Conservation (phyloP, 139 green algal species). For the Picochlorum sp. region DNA sequence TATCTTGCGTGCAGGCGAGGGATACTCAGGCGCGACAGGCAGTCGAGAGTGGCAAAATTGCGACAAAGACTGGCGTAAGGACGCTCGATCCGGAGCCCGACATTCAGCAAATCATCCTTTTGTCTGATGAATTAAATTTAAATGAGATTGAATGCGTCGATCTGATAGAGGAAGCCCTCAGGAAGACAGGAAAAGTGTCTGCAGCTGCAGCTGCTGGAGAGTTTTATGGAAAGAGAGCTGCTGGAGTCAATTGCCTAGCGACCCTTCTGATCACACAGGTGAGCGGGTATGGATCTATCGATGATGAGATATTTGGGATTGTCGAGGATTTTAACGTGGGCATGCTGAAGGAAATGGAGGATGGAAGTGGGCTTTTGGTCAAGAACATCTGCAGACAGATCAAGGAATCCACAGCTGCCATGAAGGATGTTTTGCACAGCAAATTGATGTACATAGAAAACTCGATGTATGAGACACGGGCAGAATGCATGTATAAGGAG, state of each 20-base stretch:
- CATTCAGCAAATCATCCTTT: constrained; percentile 41
- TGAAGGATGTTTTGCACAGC: constrained; percentile 26
- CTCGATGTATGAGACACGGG: no score
- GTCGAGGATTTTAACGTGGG: constrained; percentile 30
- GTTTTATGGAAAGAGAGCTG: constrained; percentile 50
- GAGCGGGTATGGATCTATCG: not conserved
- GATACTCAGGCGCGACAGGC: constrained; percentile 35
- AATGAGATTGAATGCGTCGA: constrained; percentile 55
- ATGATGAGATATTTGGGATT: not conserved
- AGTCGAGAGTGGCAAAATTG: constrained; percentile 35
- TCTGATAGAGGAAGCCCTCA: constrained; percentile 42
- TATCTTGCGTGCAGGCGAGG: constrained; percentile 26
- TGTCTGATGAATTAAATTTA: constrained; percentile 54
- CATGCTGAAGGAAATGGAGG: constrained; percentile 26
- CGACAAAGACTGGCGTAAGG: constrained; percentile 35
- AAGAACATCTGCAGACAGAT: constrained; percentile 35
- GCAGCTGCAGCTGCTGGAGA: constrained; percentile 45
- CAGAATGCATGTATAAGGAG: no score
- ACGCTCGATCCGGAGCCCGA: constrained; percentile 57
- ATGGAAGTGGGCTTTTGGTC: constrained; percentile 29
- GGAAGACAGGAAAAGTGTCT: constrained; percentile 35
- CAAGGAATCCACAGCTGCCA: constrained; percentile 20
- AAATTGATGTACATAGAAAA: constrained; percentile 6
- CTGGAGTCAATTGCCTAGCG: constrained; percentile 28
- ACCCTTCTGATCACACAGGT: constrained; percentile 43